A percentile compares a stretch with the other conserved stretches of the same genome.
These are phyloP conservation scores for Trichoderma gamsii DNA, from an alignment of 495 filamentous ascomycete species.

Conservation along the genomic window DNA sequence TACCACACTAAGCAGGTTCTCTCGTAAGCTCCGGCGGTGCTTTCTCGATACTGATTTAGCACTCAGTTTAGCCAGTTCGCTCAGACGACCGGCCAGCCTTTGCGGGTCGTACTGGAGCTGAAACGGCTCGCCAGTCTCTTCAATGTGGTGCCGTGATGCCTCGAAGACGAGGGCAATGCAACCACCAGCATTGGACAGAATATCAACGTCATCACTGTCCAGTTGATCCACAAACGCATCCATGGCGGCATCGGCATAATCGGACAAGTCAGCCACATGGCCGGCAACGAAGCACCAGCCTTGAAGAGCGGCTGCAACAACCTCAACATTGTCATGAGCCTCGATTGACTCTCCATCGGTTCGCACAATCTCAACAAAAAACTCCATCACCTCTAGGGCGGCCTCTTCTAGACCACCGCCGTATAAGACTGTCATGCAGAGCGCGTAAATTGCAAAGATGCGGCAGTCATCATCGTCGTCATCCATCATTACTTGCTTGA, in stretches of 20 bases:
- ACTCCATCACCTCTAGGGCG: conserved; percentile 72
- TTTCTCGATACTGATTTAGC: conserved; percentile 70
- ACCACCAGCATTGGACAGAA: conserved; percentile 74
- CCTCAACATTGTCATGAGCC: conserved; percentile 64
- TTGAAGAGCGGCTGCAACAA: conserved; percentile 79
- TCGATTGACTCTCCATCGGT: conserved; percentile 73
- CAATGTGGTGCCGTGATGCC: conserved; percentile 50
- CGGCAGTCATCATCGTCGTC: conserved; percentile 60
- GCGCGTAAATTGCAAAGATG: conserved; percentile 65
- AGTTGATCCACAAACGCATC: conserved; percentile 89
- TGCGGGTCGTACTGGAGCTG: conserved; percentile 45
- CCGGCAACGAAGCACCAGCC: conserved; percentile 87
- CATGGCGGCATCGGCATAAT: conserved; percentile 65
- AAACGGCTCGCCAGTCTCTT: conserved; percentile 50
- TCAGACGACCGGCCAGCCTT: conserved; percentile 52
- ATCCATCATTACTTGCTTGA: conserved; percentile 69
- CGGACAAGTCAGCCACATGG: conserved; percentile 72
- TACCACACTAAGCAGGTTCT: conserved; percentile 73
- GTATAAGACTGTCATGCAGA: conserved; percentile 67
- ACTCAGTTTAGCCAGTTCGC: conserved; percentile 50
- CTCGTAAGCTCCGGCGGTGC: conserved; percentile 70
- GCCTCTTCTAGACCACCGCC: conserved; percentile 69
- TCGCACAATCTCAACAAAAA: conserved; percentile 76
- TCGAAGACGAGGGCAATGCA: conserved; percentile 19
- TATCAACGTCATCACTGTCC: conserved; percentile 63